A percentile compares a stretch with the other conserved stretches of the same genome.
phyloP scores from a whole-genome alignment of 257 asterid genomes.

The Ophiorrhiza pumila region DNA sequence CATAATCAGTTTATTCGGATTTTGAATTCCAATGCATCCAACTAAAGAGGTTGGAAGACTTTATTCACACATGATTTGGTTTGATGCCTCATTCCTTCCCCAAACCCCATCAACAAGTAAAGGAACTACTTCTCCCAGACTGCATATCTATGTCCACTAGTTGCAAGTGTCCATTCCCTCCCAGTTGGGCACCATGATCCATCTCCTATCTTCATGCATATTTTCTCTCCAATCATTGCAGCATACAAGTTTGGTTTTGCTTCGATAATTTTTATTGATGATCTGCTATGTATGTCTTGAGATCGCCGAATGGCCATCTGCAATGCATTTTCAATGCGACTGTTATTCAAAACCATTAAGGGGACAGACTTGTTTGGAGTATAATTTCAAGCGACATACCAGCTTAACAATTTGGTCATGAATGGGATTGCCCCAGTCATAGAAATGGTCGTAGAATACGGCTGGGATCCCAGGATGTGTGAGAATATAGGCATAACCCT shows the following conservation, averaged over 20 bases:
- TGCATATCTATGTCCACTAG: constrained; percentile 79
- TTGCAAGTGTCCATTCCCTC: constrained; percentile 74
- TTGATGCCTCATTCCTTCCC: no score
- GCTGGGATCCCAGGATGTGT: constrained; percentile 91
- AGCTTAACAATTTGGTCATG: constrained; percentile 81
- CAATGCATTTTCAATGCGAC: constrained; percentile 34
- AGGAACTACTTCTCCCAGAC: constrained; percentile 67
- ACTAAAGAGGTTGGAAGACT: no score
- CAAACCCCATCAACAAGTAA: neutral
- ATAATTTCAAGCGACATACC: constrained; percentile 38
- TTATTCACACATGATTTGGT: no score
- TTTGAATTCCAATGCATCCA: no score
- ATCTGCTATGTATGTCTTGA: constrained; percentile 72
- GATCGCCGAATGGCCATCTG: constrained; percentile 66
- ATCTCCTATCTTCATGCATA: constrained; percentile 86
- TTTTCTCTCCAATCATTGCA: constrained; percentile 68
- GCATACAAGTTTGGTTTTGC: constrained; percentile 84
- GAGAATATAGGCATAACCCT: constrained; percentile 85
- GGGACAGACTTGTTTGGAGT: neutral
- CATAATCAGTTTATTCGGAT: no score
- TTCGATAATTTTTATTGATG: constrained; percentile 57
- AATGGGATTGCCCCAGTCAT: constrained; percentile 58
- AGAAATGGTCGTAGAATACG: constrained; percentile 90
- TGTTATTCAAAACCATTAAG: neutral
- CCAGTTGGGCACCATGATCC: constrained; percentile 90